Evolutionary conservation across 352 stramenopile genomes (phyloP), one percentile per base, ranked within the genome.

Genomic region (Globisporangium parvum): DNA sequence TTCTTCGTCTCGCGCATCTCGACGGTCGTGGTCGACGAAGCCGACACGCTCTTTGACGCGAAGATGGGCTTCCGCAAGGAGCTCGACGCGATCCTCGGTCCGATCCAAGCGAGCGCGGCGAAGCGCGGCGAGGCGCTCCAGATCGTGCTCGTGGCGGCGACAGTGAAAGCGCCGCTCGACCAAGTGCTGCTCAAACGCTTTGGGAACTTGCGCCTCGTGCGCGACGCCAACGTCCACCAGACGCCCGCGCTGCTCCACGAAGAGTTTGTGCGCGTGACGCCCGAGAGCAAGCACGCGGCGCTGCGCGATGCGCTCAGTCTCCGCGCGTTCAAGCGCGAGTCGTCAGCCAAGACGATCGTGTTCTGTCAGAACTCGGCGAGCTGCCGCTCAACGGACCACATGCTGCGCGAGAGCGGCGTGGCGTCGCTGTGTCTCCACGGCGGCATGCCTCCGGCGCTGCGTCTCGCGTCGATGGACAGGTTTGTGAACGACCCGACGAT

Each of bases 51-150:
- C 2, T 74, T 94, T 20, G 82, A 92, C 54, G 77, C 75, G 44
- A 92, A 91, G 52, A 90, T 91, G 78, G 84, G 84, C 9, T 94
- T 94, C 56, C 70, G 75, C 3, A 76, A 65, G 23, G 78, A 91
- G 55, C 60, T 94, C 17, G 82, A 94, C 53, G 77, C 71, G 9
- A 77, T 94, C 20, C 62, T 94, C 15, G 64, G 53, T 1, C 69
- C 80, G 1, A 81, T 92, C 44, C 75, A 87, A 48, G 70, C 68
- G 21, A 92, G 84, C 51, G 80, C 76, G 0, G 65, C 66, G 37
- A 91, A 87, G 65, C 72, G 76, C 18, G 62, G 69, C 0, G 49
- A 75, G 17, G 57, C 76, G 23, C 44, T 92, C 50, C 84, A 93
- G 62, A 71, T 81, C 48, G 65, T 93, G 6, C 70, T 93, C 20